Base-by-base conservation (phyloP, 1,139 yeast species). In the Kurtzmaniella quercitrusa region DNA sequence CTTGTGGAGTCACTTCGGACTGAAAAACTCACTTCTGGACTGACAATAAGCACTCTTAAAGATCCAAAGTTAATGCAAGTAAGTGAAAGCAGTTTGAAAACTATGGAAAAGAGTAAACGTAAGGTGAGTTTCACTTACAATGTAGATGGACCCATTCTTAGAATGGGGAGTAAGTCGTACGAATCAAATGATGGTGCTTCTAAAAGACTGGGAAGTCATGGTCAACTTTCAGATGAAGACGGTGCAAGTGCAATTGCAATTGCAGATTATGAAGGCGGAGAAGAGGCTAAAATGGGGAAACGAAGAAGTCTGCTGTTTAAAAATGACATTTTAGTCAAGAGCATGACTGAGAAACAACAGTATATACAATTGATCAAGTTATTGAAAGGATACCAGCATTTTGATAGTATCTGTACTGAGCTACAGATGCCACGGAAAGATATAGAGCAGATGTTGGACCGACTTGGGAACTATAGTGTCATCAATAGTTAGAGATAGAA, bases 351-450 rank as follows among this genome's bases (percentile, higher is more conserved):
- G 50, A 58, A 58, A 21, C 70, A 65, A 44, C 72, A 70, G 49
- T 69, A 65, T 56, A 53, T 60, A 9, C 57, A 65, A 25, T 52
- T 73, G 29, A 57, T 85, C 31, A 62, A 77, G 47, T 64, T 83
- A 38, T 55, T 85, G 29, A 76, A 73, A 48, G 79, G 79, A 21
- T 78, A 79, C 25, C 84, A 81, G 47, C 80, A 79, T 53, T 75
- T 84, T 50, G 96, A 88, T 57, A 75, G 83, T 8, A 81, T 88
- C 2, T 83, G 91, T 53, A 85, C 91, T 0, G 85, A 81, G 50
- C 62, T 85, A 48, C 78, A 75, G 43, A 72, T 73, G 56, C 73
- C 86, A 15, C 68, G 82, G 42, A 59, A 59, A 18, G 85, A 83
- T 36, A 77, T 85, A 1, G 83, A 79, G 50, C 53, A 57, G 7